Evolutionary conservation across 108 stramenopile species (phyloP).

Genomic region (Cyclotella sp.): DNA sequence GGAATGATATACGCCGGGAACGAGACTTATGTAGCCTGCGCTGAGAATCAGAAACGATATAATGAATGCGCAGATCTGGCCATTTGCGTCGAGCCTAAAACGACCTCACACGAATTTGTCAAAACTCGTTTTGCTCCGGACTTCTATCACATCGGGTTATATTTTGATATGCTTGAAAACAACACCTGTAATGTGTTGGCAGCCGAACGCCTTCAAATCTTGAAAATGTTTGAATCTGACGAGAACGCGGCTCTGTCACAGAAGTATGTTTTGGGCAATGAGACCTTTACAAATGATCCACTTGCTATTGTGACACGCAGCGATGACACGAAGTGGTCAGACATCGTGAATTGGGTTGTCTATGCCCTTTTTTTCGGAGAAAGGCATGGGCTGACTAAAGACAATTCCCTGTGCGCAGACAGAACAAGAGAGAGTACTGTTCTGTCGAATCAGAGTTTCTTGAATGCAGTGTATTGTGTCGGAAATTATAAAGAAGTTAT

Average conservation of each 20-base stretch:
- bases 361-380: slow-evolving; percentile 49
- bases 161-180: slow-evolving; percentile 12
- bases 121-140: not conserved
- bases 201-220: not conserved
- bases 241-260: not conserved
- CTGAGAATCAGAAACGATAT: slow-evolving; percentile 27
- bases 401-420: not conserved
- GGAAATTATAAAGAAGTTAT: slow-evolving; percentile 63
- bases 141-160: not conserved
- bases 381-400: slow-evolving; percentile 32
- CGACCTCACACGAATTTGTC: slow-evolving; percentile 5
- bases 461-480: slow-evolving; percentile 40
- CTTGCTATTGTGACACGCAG: slow-evolving; percentile 13
- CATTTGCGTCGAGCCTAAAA: slow-evolving; percentile 20
- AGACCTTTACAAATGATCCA: slow-evolving; percentile 21
- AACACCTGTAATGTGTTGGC: slow-evolving; percentile 22
- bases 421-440: not conserved
- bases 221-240: not conserved
- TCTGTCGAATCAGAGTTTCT: slow-evolving; percentile 17
- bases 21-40: slow-evolving; percentile 39
- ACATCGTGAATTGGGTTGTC: slow-evolving; percentile 60
- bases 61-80: slow-evolving; percentile 15
- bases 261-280: slow-evolving; percentile 4
- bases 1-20: slow-evolving; percentile 45
- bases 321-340: slow-evolving; percentile 14